Percentiles rank a stretch among this genome's conserved stretches.
These are phyloP conservation scores for Vanrija sp. DNA, from an alignment of 1,284 basidiomycete genomes.

Conservation along the genomic window DNA sequence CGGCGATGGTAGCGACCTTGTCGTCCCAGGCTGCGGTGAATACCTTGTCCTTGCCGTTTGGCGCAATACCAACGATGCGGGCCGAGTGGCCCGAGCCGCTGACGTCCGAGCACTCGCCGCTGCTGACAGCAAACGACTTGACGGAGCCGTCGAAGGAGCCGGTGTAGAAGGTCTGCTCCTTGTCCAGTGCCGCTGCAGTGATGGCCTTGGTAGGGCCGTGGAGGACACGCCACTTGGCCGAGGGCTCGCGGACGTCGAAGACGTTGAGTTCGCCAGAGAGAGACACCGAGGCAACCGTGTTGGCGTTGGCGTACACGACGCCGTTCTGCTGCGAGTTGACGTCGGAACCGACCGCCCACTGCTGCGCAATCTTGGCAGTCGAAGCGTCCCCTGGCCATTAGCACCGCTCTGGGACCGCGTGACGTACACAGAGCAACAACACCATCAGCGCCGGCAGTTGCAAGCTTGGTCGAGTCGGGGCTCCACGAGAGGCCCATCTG, in stretches of 20 bases:
- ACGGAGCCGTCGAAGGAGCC: conserved; percentile 81
- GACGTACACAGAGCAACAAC: conserved; percentile 77
- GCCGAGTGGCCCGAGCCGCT: conserved; percentile 67
- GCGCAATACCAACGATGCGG: conserved; percentile 62
- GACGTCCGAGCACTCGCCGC: conserved; percentile 54
- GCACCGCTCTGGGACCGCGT: not conserved
- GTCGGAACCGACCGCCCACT: conserved; percentile 67
- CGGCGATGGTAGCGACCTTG: conserved; percentile 56
- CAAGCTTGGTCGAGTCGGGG: conserved; percentile 66
- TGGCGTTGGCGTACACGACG: conserved; percentile 70
- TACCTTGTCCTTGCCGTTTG: conserved; percentile 53
- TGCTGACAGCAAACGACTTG: conserved; percentile 55
- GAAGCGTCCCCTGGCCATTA: conserved; percentile 68
- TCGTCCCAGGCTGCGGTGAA: conserved; percentile 79
- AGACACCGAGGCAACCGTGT: conserved; percentile 77
- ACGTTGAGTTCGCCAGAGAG: conserved; percentile 78
- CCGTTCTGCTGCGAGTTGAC: conserved; percentile 79
- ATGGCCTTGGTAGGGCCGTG: conserved; percentile 74
- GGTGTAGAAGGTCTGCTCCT: conserved; percentile 62
- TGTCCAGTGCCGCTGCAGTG: conserved; percentile 59
- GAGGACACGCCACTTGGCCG: conserved; percentile 57
- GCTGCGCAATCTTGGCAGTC: conserved; percentile 61
- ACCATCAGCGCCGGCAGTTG: conserved; percentile 82
- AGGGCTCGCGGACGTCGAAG: conserved; percentile 69
- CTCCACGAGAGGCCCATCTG: conserved; percentile 73